Base-by-base conservation (phyloP, 768 basidiomycete genomes). In the Tephrocybe sp. region DNA sequence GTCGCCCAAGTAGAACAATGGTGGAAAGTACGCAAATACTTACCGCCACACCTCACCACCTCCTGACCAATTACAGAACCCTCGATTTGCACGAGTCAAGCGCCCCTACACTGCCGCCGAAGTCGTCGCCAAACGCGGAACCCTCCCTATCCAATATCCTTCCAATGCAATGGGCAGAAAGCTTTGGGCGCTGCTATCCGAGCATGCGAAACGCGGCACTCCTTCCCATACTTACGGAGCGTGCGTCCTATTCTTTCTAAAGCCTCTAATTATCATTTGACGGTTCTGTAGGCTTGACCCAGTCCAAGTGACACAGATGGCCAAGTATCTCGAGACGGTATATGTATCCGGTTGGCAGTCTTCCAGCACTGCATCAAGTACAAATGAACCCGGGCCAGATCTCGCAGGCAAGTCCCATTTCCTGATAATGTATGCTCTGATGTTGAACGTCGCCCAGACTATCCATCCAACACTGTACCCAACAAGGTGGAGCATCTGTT, bases 401-500 rank as follows among this genome's bases (percentile, higher is more conserved):
- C 88, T 98, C 60, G 95, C 95, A 55, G 94, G 92, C 90, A 57
- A 57, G 76, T 34, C 38, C 5, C 4, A 16, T 11, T 10, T 45
- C 4, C n/a, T 8, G 10, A n/a, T n/a, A 4, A n/a, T 33, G 21
- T 25, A 8, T 11, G 7, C 16, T 3, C 22, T 51, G 29, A 51
- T n/a, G 8, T 25, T 7, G 4, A 10, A 3, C 10, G 11, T 25
- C 29, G 15, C 40, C 3, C 27, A 92, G 94, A 97, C 68, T 97
- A 98, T 71, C 97, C 97, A 1, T 95, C 90, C 42, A 97, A 98
- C 75, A 98, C 97, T 18, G 95, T 98, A 1, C 97, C 97, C 2
- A 92, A 91, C 78, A 97, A 97, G 77, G 97, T 98, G 55, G 92
- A 97, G 66, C 97, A 98, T 56, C 78, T 98, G 45, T 98, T 98